Conservation (phyloP, 1,284 basidiomycete genomes). For the Cutaneotrichosporon mucoides region DNA sequence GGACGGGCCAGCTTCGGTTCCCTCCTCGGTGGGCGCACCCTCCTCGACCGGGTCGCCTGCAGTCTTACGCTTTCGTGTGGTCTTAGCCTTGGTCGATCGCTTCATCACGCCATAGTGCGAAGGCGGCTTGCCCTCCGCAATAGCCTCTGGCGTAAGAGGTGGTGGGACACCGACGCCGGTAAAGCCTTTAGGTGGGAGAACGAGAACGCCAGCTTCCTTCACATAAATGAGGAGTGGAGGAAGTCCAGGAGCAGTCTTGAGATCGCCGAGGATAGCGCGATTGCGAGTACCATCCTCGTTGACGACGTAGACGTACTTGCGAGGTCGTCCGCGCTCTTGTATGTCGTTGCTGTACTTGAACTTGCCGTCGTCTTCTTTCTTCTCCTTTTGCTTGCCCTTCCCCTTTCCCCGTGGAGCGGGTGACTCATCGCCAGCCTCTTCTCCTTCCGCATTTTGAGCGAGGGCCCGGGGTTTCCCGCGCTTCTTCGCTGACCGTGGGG, state of each 20-base stretch:
- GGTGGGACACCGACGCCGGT: slow-evolving; percentile 32
- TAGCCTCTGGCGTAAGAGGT: slow-evolving; percentile 17
- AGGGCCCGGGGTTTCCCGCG: too few species aligned
- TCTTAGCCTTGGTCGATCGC: neutral
- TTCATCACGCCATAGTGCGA: slow-evolving; percentile 18
- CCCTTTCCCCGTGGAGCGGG: neutral
- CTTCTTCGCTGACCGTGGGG: too few species aligned
- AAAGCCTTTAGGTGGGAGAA: slow-evolving; percentile 28
- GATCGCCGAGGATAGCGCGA: slow-evolving; percentile 27
- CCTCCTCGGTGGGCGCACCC: neutral
- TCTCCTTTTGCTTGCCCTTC: neutral
- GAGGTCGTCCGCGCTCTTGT: slow-evolving; percentile 39
- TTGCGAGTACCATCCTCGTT: slow-evolving; percentile 33
- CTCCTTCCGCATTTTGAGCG: too few species aligned
- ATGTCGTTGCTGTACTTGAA: slow-evolving; percentile 24
- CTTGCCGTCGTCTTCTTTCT: neutral
- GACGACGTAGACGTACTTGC: slow-evolving; percentile 42
- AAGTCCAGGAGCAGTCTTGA: slow-evolving; percentile 24
- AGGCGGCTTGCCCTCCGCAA: slow-evolving; percentile 23
- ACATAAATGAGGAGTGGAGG: slow-evolving; percentile 34
- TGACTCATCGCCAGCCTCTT: too few species aligned
- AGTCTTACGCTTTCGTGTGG: too few species aligned
- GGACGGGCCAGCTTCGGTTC: neutral
- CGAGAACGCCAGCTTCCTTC: slow-evolving; percentile 21
- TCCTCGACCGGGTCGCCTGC: neutral